Evolutionary conservation across 2,329 filamentous ascomycete genomes (phyloP).

Genomic region (Sclerotinia sclerotiorum): DNA sequence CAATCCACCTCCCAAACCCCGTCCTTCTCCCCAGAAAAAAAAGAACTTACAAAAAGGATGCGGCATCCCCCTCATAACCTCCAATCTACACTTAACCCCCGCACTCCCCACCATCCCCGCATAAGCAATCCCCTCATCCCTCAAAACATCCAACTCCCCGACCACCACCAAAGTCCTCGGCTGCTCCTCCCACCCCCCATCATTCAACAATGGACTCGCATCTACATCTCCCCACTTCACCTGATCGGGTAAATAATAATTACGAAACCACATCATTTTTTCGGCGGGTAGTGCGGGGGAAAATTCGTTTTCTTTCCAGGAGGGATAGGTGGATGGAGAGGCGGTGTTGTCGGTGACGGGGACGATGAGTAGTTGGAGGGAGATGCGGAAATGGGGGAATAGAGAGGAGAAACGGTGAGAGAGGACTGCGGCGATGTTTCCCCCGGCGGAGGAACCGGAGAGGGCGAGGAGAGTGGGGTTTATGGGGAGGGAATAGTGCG

Average conservation of each 20-base stretch:
- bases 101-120: slow-evolving; percentile 48
- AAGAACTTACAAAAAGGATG: slow-evolving; percentile 49
- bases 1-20: rapidly evolving
- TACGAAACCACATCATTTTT: slow-evolving; percentile 63
- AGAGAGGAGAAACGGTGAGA: slow-evolving; percentile 45
- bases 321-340: slow-evolving; percentile 44
- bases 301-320: slow-evolving; percentile 53
- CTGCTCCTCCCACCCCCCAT: slow-evolving; percentile 48
- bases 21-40: rapidly evolving
- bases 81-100: slow-evolving; percentile 50
- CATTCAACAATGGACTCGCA: slow-evolving; percentile 54
- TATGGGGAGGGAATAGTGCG: slow-evolving; percentile 40
- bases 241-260: slow-evolving; percentile 54
- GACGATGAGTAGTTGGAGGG: slow-evolving; percentile 51
- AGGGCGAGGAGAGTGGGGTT: slow-evolving; percentile 49
- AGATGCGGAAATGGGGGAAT: background rate
- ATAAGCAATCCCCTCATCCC: slow-evolving; percentile 54
- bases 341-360: slow-evolving; percentile 61
- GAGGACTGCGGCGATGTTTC: slow-evolving; percentile 53
- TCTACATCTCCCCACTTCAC: slow-evolving; percentile 50
- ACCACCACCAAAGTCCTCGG: slow-evolving; percentile 54
- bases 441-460: slow-evolving; percentile 53
- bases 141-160: slow-evolving; percentile 57
- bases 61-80: slow-evolving; percentile 55
- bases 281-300: slow-evolving; percentile 53